Base-by-base conservation (phyloP, 805 yeast species). In the Suhomyces prunicola region DNA sequence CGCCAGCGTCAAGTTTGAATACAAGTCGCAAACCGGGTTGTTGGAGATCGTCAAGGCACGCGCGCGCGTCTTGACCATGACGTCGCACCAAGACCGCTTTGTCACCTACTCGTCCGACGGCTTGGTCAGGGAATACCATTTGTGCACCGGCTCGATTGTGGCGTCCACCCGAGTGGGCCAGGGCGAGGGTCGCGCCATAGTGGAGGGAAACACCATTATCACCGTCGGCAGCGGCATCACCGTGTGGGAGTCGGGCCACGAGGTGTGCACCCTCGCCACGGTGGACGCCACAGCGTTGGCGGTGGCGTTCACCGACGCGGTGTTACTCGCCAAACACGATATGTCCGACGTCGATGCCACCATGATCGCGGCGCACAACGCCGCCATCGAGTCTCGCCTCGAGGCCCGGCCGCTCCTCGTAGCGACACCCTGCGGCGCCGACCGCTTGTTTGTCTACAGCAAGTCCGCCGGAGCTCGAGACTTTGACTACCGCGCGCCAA, bases 21-120 rank as follows among this genome's bases (percentile, higher is more conserved):
- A 61, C 55, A 77, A 78, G 55, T 64, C 76, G 31, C 61, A 67
- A 42, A 78, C 82, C 0, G 74, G 74, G 54, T 57, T 65, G 46
- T 59, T 71, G 53, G 71, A 68, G 15, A 57, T 74, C 46, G 61
- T 55, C 19, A 75, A 73, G 52, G 46, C 54, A 22, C 73, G 73
- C 52, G 53, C 68, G 1, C 44, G 52, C 1, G 66, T 69, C 2
- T 40, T 58, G 5, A 33, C 57, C 2, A 39, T 72, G 5, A 44
- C 54, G 13, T 54, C 69, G 13, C 23, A 44, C 33, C 22, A 5
- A 1, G 61, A 65, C 47, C 54, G 46, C 24, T 68, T 71, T 56
- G 74, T 66, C 9, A 55, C 63, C 1, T 41, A 57, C n/a, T 63
- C 76, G 6, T 39, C 74, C 6, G 75, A 72, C 51, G 54, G 67